Evolutionary conservation across 1,284 basidiomycete genomes (phyloP).

Genomic region (Cystobasidiaceae sp.): DNA sequence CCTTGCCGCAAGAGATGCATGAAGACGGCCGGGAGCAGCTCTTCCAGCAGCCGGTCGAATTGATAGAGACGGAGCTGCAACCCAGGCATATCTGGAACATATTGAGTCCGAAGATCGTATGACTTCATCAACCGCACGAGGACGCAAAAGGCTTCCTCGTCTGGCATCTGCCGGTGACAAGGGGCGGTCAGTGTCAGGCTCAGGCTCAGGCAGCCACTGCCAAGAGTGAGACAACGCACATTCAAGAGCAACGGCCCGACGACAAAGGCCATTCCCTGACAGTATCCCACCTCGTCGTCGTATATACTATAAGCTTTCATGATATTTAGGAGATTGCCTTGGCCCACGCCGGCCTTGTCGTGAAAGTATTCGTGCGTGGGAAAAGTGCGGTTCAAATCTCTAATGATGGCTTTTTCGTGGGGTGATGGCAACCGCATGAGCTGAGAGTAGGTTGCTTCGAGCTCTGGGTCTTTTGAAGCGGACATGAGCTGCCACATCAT

Average conservation of each 20-base stretch:
- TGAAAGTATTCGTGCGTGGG: constrained; percentile 92
- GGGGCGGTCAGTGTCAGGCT: no score
- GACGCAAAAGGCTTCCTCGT: constrained; percentile 94
- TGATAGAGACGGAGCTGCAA: constrained; percentile 80
- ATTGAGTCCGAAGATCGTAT: constrained; percentile 92
- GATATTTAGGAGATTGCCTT: constrained; percentile 95
- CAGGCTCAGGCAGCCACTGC: not conserved
- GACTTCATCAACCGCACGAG: constrained; percentile 96
- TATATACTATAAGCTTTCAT: constrained; percentile 96
- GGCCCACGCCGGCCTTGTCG: constrained; percentile 82
- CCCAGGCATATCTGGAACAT: constrained; percentile 96
- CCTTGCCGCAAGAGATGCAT: constrained; percentile 88
- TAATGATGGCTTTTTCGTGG: constrained; percentile 88
- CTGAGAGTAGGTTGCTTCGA: constrained; percentile 78
- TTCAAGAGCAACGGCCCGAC: constrained; percentile 89
- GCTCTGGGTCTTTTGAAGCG: constrained; percentile 79
- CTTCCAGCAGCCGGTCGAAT: constrained; percentile 92
- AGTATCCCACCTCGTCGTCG: constrained; percentile 93
- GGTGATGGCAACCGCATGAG: constrained; percentile 75
- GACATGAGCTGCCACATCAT: constrained; percentile 99
- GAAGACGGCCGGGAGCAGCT: constrained; percentile 81
- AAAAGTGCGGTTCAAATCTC: constrained; percentile 91
- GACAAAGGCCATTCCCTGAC: constrained; percentile 91
- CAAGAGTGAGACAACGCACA: constrained; percentile 53
- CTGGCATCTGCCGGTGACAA: constrained; percentile 93